Evolutionary conservation across 169 alveolate genomes (phyloP), one percentile per base, ranked within the genome.

Genomic region (Babesia divergens): DNA sequence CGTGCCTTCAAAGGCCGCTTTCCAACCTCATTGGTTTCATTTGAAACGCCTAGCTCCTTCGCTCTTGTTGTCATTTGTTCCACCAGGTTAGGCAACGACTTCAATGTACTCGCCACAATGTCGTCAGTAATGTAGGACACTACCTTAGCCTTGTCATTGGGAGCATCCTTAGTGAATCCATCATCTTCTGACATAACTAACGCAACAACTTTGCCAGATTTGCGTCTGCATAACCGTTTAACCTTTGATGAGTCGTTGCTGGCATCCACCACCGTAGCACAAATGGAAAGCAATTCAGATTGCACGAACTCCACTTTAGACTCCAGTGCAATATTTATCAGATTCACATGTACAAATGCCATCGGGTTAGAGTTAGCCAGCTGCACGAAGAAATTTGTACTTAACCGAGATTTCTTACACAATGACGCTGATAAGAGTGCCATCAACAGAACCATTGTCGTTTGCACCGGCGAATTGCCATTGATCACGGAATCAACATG

Each of bases 281-380:
- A 47, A 0, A 70, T 40, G 9, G 65, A 50, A 9, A 70, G 60
- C 40, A 70, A 16, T 51, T 70, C 82, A 9, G 82, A 70, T 49
- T 70, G 82, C n/a, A 70, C 72, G 24, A 70, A 70, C 22, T 50
- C 72, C 3, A 70, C 72, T 29, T 49, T 54, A 9, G 74, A 55
- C 62, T 58, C 62, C 18, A 50, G 52, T 14, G 82, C 51, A 9
- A 70, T 22, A 11, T 54, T 58, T 4, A 70, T 35, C 47, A 70
- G 18, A 28, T 70, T 43, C 0, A 70, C 38, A 32, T 50, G 13
- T 16, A 37, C 54, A 40, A 70, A 70, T 22, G 40, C 82, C 1
- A 35, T 3, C 0, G 82, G 82, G 31, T 50, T n/a, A n/a, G 74
- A 29, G 18, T 59, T 64, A 13, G 76, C 18, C n/a, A 70, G 51